These are phyloP conservation scores for Erigeron philadelphicus DNA, from an alignment of 140 eudicot species.

Conservation along the genomic window DNA sequence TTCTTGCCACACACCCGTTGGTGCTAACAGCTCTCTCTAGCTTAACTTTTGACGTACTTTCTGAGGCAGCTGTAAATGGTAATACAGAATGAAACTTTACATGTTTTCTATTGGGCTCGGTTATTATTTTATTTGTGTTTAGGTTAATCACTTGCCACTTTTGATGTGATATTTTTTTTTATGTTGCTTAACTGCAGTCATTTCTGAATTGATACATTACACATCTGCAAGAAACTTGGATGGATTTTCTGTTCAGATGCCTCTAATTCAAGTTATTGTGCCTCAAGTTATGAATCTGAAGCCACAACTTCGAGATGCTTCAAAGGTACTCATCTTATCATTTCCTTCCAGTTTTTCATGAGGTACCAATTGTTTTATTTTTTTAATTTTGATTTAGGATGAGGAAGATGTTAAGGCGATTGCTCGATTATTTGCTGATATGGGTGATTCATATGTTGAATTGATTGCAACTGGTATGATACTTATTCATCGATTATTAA, in stretches of 20 bases:
- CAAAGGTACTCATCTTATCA: constrained; percentile 51
- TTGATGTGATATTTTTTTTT: constrained; percentile 13
- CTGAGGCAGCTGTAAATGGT: constrained; percentile 98
- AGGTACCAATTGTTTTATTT: not conserved
- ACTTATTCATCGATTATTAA: constrained; percentile 3
- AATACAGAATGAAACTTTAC: constrained; percentile 6
- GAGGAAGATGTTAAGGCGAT: constrained; percentile 98
- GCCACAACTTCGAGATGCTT: constrained; percentile 82
- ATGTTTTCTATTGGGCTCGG: constrained; percentile 4
- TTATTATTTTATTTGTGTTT: constrained; percentile 14
- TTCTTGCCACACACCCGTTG: constrained; percentile 88
- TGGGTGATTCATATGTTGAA: constrained; percentile 98
- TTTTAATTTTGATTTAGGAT: constrained; percentile 43
- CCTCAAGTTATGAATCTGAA: constrained; percentile 86
- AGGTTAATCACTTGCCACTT: not conserved
- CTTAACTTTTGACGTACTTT: constrained; percentile 69
- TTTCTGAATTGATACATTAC: constrained; percentile 92
- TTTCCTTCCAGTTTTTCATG: constrained; percentile 1
- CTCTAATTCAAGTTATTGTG: constrained; percentile 87
- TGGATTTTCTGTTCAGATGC: constrained; percentile 73
- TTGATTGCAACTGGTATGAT: constrained; percentile 89
- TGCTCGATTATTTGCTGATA: constrained; percentile 96
- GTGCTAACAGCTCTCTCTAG: constrained; percentile 90
- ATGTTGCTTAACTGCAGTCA: constrained; percentile 52
- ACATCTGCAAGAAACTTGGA: constrained; percentile 69